Base-by-base conservation (phyloP, 331 rosid species). In the Telfairia occidentalis region DNA sequence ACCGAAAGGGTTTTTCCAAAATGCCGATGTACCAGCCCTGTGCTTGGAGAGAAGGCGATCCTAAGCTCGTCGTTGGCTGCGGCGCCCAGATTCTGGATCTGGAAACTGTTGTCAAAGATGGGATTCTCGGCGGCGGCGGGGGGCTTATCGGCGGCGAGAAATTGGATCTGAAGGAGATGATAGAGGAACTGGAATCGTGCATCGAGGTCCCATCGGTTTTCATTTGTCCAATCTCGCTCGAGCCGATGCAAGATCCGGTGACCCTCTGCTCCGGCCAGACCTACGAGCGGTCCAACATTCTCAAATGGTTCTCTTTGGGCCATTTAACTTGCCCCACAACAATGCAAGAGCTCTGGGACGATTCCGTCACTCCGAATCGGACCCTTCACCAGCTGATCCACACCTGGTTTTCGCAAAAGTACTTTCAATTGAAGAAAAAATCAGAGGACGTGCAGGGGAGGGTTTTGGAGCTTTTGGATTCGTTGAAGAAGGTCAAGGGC, bases 181-280 rank as follows among this genome's bases (percentile, higher is more conserved):
- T 91, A 30, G 88, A 80, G 9, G 96, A 85, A 78, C 77, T 91
- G 15, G 97, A 87, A 37, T 75, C 91, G 8, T 75, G 87, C 3
- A 66, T 86, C 3, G 92, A 91, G 48, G 87, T 91, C 1, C 96
- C 97, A 5, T 85, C 86, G 1, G 96, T 89, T 69, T 89, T 91
- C 60, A 85, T 91, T 26, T 89, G 96, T 75, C 96, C 97, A 50
- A 91, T 91, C 77, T 91, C 97, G 0, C 70, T 89, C 15, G 89
- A 89, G 81, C 90, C 97, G 48, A 91, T 91, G 97, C 84, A 52
- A 67, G 96, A 91, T 76, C 92, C 96, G 0, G 97, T 91, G 46
- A 91, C 97, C 18, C 89, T 91, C 15, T 91, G 96, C 86, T 89
- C 97, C 7, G 92, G 97, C 5, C 97, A 91, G 78, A 89, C 97